These are phyloP conservation scores for Lasiosphaeris hirsuta DNA, from an alignment of 495 filamentous ascomycete genomes.

Conservation along the genomic window DNA sequence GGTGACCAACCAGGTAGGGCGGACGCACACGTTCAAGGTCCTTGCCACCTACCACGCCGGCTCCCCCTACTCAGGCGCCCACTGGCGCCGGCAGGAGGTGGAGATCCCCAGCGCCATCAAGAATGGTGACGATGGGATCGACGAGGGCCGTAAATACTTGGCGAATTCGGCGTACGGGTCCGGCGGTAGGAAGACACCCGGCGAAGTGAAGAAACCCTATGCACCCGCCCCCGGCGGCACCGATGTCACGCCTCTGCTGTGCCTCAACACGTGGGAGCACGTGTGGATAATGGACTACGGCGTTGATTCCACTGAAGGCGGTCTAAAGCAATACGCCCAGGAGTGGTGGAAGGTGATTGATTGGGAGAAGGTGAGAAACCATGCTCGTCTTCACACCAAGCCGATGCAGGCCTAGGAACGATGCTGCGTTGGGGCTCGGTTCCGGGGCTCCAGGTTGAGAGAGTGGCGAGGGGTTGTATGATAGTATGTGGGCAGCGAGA, in stretches of 20 bases:
- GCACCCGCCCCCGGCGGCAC: conserved; percentile 62
- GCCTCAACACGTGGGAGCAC: conserved; percentile 96
- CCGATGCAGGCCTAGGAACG: too few species aligned
- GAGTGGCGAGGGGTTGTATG: too few species aligned
- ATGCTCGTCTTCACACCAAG: conserved; percentile 14
- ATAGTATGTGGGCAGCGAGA: too few species aligned
- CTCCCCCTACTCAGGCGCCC: conserved; percentile 77
- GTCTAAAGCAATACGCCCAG: conserved; percentile 58
- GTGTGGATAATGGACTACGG: conserved; percentile 86
- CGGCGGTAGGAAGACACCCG: conserved; percentile 40
- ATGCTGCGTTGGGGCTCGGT: too few species aligned
- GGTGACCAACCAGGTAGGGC: conserved; percentile 26
- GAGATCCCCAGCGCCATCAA: conserved; percentile 71
- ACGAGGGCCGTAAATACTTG: conserved; percentile 26
- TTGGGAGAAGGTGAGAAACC: conserved; percentile 66
- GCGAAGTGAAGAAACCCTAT: conserved; percentile 32
- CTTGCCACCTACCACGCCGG: conserved; percentile 90
- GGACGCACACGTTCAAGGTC: conserved; percentile 56
- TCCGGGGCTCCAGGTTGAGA: too few species aligned
- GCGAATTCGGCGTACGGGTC: conserved; percentile 44
- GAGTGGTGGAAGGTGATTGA: conserved; percentile 84
- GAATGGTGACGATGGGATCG: conserved; percentile 32
- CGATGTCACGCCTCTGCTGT: conserved; percentile 72
- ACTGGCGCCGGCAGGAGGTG: conserved; percentile 72
- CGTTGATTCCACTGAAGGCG: conserved; percentile 61